Conservation (phyloP, 1,284 basidiomycete species). For the Ceratobasidium theobromae region DNA sequence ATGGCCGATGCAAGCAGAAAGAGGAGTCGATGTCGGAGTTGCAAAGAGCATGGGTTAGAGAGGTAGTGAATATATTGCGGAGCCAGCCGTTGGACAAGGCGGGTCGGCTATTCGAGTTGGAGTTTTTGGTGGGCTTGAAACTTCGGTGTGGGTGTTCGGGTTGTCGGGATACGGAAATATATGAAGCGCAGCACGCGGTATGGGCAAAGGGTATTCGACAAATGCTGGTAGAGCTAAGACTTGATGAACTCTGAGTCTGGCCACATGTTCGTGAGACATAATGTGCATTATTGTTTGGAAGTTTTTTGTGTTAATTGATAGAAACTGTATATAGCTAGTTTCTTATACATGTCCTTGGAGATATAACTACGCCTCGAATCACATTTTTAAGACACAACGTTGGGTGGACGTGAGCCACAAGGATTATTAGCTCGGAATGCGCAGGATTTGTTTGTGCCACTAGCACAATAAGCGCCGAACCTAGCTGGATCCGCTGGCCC, state of each 20-base stretch:
- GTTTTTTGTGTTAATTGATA: too few species aligned
- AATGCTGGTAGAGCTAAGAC: conserved; percentile 2
- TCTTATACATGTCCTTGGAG: too few species aligned
- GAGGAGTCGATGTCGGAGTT: conserved; percentile 15
- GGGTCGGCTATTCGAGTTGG: neutral
- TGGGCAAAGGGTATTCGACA: neutral
- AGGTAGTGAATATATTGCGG: neutral
- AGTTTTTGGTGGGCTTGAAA: conserved; percentile 2
- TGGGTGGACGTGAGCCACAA: too few species aligned
- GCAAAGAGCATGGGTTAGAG: conserved; percentile 16
- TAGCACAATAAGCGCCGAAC: conserved; percentile 6
- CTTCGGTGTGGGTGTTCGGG: neutral
- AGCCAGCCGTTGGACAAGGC: conserved; percentile 19
- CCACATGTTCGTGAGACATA: neutral
- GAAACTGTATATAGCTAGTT: too few species aligned
- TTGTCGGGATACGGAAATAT: neutral
- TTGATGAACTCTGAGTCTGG: conserved; percentile 14
- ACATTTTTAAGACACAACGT: too few species aligned
- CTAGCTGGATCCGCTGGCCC: conserved; percentile 19
- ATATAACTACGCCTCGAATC: too few species aligned
- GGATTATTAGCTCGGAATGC: neutral
- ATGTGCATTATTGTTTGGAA: neutral
- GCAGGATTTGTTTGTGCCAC: neutral
- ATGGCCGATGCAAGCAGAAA: neutral
- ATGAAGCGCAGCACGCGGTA: neutral